Conservation (phyloP, 257 asterid genomes). For the Solanum habrochaites region DNA sequence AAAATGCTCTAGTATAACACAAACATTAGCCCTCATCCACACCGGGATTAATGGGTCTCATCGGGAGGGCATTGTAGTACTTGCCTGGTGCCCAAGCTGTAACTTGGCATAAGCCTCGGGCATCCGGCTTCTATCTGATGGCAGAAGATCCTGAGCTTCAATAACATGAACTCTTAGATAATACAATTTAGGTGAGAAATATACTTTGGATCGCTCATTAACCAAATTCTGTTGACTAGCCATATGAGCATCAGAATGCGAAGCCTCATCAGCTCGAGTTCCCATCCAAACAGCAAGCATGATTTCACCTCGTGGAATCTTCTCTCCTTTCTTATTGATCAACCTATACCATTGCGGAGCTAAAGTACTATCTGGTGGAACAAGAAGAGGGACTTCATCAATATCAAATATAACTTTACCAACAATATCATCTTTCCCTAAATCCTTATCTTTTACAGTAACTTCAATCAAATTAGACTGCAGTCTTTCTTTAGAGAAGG, state of each 20-base stretch:
- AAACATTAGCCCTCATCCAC: constrained; percentile 85
- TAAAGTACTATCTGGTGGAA: constrained; percentile 82
- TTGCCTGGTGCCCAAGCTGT: constrained; percentile 53
- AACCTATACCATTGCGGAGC: constrained; percentile 83
- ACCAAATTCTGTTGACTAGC: constrained; percentile 41
- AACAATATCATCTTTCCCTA: constrained; percentile 68
- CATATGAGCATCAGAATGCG: constrained; percentile 81
- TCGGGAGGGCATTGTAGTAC: constrained; percentile 49
- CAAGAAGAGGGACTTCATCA: constrained; percentile 48
- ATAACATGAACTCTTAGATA: constrained; percentile 67
- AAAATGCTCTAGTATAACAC: constrained; percentile 75
- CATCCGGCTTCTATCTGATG: constrained; percentile 39
- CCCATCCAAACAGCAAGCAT: constrained; percentile 96
- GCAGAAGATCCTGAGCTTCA: constrained; percentile 70
- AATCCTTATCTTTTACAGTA: constrained; percentile 61
- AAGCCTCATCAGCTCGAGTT: constrained; percentile 94
- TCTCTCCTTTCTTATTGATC: constrained; percentile 47
- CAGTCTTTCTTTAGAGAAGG: constrained; percentile 61
- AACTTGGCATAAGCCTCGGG: constrained; percentile 46
- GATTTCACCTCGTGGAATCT: constrained; percentile 46
- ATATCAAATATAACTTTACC: constrained; percentile 64
- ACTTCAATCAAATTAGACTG: constrained; percentile 68
- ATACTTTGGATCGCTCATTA: constrained; percentile 66
- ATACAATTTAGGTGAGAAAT: constrained; percentile 60
- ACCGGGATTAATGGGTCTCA: constrained; percentile 48